A percentile compares a stretch with the other conserved stretches of the same genome.
Conservation (phyloP, 2,329 filamentous ascomycete species). For the Ambrosiella cleistominuta region DNA sequence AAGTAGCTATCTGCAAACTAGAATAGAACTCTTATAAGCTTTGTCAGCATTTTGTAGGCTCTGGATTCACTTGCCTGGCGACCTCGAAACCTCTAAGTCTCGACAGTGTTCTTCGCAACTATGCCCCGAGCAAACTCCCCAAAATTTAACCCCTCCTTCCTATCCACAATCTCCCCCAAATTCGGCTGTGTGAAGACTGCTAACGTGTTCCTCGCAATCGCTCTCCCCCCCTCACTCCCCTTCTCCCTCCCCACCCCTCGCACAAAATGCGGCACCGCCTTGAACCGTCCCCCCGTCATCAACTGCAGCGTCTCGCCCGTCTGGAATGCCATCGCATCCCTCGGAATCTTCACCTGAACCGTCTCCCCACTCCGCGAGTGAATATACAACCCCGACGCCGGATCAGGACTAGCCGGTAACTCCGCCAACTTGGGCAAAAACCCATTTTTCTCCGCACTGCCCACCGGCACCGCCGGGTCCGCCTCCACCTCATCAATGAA, state of each 20-base stretch:
- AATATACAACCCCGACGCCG: slow-evolving; percentile 82
- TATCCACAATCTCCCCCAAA: slow-evolving; percentile 60
- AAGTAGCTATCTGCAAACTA: not conserved
- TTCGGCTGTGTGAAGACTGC: slow-evolving; percentile 97
- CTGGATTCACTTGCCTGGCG: not conserved
- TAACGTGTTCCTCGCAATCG: slow-evolving; percentile 67
- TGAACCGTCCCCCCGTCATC: slow-evolving; percentile 81
- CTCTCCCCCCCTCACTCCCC: slow-evolving; percentile 24
- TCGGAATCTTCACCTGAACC: slow-evolving; percentile 82
- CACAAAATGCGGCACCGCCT: slow-evolving; percentile 92
- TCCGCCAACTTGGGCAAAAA: slow-evolving; percentile 43
- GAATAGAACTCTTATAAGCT: not conserved
- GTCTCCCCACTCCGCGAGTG: slow-evolving; percentile 64
- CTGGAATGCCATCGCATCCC: slow-evolving; percentile 87
- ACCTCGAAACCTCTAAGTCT: slow-evolving; percentile 4
- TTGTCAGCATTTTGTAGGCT: not conserved
- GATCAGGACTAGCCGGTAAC: slow-evolving; percentile 59
- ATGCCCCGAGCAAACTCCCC: slow-evolving; percentile 54
- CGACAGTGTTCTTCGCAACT: slow-evolving; percentile 41
- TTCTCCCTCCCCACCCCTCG: slow-evolving; percentile 46
- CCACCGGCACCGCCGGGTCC: slow-evolving; percentile 20
- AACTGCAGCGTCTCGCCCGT: slow-evolving; percentile 82
- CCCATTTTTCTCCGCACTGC: slow-evolving; percentile 14
- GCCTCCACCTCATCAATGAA: slow-evolving; percentile 62
- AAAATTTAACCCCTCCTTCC: slow-evolving; percentile 49